Conservation (phyloP, 163 green algal genomes). For the Scenedesmus sp. region DNA sequence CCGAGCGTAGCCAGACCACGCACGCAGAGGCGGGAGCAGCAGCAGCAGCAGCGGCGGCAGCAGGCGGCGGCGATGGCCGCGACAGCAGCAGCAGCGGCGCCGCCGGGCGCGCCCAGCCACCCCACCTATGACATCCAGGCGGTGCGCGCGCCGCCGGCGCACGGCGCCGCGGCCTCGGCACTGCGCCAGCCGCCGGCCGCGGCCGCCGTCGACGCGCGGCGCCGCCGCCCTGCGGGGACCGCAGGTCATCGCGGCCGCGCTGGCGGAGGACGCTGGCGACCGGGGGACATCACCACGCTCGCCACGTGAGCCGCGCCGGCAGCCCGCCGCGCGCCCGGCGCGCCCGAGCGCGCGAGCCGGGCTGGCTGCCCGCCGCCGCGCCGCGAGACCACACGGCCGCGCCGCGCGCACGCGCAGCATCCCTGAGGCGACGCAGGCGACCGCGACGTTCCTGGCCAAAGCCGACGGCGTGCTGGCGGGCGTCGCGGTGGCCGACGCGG, state of each 20-base stretch:
- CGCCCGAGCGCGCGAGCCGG: not conserved
- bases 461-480: conserved; percentile 89
- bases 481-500: conserved; percentile 80
- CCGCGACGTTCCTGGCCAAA: conserved; percentile 94
- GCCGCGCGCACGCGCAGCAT: conserved; percentile 75
- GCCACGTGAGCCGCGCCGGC: conserved; percentile 73
- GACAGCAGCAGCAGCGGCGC: conserved; percentile 2
- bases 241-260: conserved; percentile 77
- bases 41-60: too few species aligned
- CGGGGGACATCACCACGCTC: conserved; percentile 90
- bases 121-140: conserved; percentile 77
- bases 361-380: too few species aligned
- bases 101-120: conserved; percentile 58
- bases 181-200: too few species aligned
- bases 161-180: too few species aligned
- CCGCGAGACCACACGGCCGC: too few species aligned
- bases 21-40: too few species aligned
- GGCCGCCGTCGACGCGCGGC: too few species aligned
- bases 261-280: conserved; percentile 88
- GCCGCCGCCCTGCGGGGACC: not conserved
- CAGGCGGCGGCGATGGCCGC: too few species aligned
- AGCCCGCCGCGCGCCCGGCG: not conserved
- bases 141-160: conserved; percentile 42
- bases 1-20: too few species aligned
- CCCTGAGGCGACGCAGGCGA: conserved; percentile 67